Conservation (phyloP, 2,329 filamentous ascomycete species). For the Hortaea werneckii region DNA sequence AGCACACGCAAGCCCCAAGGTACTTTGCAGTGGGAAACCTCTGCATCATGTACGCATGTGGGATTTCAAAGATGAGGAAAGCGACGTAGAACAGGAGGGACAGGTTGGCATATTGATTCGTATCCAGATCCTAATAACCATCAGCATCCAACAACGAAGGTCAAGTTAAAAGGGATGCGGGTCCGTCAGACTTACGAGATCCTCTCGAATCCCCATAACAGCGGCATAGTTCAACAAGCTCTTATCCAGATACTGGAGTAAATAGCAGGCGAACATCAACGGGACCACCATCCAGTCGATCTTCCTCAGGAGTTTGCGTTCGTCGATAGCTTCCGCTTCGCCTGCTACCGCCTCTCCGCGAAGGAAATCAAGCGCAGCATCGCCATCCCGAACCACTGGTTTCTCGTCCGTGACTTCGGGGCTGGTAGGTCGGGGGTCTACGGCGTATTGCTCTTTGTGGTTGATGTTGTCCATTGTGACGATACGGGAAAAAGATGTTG, state of each 20-base stretch:
- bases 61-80: constrained; percentile 23
- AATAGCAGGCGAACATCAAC: constrained; percentile 30
- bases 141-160: background rate
- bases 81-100: constrained; percentile 17
- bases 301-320: constrained; percentile 22
- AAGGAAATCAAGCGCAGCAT: background rate
- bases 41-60: constrained; percentile 38
- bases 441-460: background rate
- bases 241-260: constrained; percentile 33
- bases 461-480: background rate
- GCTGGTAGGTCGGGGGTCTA: background rate
- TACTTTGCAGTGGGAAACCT: constrained; percentile 42
- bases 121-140: constrained; percentile 11
- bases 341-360: background rate
- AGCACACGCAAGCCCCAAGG: constrained; percentile 28
- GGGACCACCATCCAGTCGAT: constrained; percentile 34
- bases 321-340: constrained; percentile 6
- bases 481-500: background rate
- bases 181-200: constrained; percentile 4
- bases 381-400: background rate
- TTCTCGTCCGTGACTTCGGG: background rate
- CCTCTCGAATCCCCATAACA: constrained; percentile 28
- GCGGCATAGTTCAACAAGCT: constrained; percentile 18
- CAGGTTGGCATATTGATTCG: constrained; percentile 13
- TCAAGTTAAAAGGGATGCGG: too few species aligned